Conservation (phyloP, 306 rosid genomes). For the Malus sieversii region DNA sequence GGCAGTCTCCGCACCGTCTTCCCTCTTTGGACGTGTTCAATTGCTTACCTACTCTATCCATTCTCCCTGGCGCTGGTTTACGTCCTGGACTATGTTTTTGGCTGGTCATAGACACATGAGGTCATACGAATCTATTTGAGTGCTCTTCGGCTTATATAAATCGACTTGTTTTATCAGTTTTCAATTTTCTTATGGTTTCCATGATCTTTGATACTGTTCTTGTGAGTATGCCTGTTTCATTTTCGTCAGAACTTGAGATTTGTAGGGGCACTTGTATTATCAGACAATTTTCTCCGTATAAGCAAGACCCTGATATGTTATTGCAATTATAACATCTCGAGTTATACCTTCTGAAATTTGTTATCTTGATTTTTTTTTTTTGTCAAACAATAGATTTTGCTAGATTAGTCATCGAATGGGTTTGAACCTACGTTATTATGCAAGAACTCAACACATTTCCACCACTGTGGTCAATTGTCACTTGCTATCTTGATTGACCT, state of each 20-base stretch:
- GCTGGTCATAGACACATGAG: conserved; percentile 60
- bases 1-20: conserved; percentile 77
- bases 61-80: conserved; percentile 76
- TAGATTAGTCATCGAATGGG: accelerated
- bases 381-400: too few species aligned
- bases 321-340: background rate
- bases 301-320: background rate
- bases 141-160: background rate
- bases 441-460: too few species aligned
- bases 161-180: background rate
- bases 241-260: background rate
- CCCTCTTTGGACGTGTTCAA: conserved; percentile 78
- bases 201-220: background rate
- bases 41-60: conserved; percentile 82
- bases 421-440: too few species aligned
- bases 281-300: background rate
- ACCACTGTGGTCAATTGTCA: accelerated
- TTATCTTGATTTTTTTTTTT: background rate
- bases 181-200: background rate
- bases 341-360: background rate
- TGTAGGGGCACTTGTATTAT: background rate
- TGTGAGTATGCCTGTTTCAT: background rate
- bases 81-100: conserved; percentile 83
- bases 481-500: background rate
- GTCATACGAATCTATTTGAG: background rate